phyloP scores from a whole-genome alignment of 441 rosid species.

The Cnidoscolus chayamansa region DNA sequence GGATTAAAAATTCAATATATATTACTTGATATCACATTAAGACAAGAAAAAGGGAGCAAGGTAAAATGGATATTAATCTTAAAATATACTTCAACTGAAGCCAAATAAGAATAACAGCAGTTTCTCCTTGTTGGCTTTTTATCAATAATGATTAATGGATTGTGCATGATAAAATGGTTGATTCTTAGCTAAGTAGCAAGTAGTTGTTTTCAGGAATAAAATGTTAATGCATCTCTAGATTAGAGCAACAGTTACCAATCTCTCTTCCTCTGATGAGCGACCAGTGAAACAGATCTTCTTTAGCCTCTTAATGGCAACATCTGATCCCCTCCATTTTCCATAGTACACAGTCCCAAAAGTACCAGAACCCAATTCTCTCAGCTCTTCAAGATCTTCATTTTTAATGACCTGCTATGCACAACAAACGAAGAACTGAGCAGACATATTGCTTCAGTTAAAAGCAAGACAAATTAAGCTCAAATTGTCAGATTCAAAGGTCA shows the following conservation, averaged over 20 bases:
- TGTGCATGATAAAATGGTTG: not conserved
- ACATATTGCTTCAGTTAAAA: not conserved
- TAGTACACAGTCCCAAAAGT: conserved; percentile 94
- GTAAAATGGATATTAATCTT: not conserved
- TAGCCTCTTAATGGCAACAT: conserved; percentile 91
- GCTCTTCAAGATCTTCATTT: conserved; percentile 95
- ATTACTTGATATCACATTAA: not conserved
- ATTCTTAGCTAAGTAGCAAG: not conserved
- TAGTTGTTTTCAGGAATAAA: not conserved
- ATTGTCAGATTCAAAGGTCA: not conserved
- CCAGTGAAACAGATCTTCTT: conserved; percentile 88
- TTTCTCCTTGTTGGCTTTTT: not conserved
- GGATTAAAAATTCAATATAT: conserved; percentile 24
- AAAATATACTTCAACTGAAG: not conserved
- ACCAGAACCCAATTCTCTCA: conserved; percentile 92
- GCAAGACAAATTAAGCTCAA: not conserved
- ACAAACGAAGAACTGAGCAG: not conserved
- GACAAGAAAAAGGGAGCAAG: not conserved
- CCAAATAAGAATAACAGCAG: not conserved
- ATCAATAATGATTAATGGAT: not conserved
- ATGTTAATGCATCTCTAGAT: not conserved
- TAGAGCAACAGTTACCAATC: conserved; percentile 50
- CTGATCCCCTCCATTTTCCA: conserved; percentile 98
- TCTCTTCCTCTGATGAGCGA: conserved; percentile 84
- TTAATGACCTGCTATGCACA: conserved; percentile 50